These are phyloP conservation scores for Sphagnum magellanicum DNA, from an alignment of 228 moss, liverwort and hornwort genomes.

Conservation along the genomic window DNA sequence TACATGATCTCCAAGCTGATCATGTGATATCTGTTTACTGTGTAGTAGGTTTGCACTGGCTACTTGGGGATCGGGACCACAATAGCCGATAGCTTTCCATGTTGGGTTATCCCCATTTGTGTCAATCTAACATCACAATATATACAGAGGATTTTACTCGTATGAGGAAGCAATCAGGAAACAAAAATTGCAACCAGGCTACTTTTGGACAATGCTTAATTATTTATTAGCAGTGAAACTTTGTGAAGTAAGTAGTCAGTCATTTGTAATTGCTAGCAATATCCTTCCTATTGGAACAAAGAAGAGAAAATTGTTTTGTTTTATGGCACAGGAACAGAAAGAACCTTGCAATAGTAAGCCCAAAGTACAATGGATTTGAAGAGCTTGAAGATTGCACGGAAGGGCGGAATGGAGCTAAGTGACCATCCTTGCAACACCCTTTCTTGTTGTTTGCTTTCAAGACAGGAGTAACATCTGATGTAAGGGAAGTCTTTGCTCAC, in stretches of 20 bases:
- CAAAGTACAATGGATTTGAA: constrained; percentile 54
- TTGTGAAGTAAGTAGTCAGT: too few species aligned
- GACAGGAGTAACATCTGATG: constrained; percentile 26
- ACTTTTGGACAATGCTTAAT: neutral
- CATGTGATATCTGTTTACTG: neutral
- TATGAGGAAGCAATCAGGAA: neutral
- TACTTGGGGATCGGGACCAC: constrained; percentile 43
- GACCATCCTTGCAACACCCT: constrained; percentile 50
- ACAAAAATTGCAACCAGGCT: neutral
- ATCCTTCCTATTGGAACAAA: neutral
- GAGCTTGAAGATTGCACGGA: constrained; percentile 46
- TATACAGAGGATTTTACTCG: neutral
- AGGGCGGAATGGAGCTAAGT: constrained; percentile 21
- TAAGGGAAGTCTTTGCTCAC: constrained; percentile 47
- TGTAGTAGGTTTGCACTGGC: neutral
- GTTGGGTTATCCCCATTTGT: constrained; percentile 41
- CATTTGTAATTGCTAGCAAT: too few species aligned
- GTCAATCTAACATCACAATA: constrained; percentile 34
- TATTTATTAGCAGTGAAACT: too few species aligned
- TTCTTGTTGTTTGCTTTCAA: constrained; percentile 44
- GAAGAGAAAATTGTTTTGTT: neutral
- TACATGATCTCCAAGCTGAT: neutral
- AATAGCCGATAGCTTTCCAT: constrained; percentile 75
- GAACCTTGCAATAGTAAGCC: constrained; percentile 58
- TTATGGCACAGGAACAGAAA: neutral